Evolutionary conservation across 2,329 filamentous ascomycete genomes (phyloP).

Genomic region (Colletotrichum sublineola): DNA sequence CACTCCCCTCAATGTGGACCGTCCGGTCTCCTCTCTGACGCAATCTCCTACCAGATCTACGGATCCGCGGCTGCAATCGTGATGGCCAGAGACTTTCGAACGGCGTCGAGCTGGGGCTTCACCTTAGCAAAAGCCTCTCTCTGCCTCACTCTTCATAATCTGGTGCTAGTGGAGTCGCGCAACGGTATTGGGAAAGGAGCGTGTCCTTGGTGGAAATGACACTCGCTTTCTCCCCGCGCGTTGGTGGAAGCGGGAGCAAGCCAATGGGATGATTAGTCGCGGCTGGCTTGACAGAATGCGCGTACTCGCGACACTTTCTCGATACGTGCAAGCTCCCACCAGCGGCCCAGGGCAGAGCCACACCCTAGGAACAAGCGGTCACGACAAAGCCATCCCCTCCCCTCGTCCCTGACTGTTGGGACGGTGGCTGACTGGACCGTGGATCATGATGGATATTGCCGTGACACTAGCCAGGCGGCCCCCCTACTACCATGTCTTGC

Average conservation of each 20-base stretch:
- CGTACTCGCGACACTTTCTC: slow-evolving; percentile 13
- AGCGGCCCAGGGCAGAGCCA: not conserved
- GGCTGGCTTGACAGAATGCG: not conserved
- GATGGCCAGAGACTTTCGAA: slow-evolving; percentile 4
- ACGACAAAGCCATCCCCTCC: too few relatives aligned
- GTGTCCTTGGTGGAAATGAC: not conserved
- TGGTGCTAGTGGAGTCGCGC: not conserved
- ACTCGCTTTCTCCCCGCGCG: not conserved
- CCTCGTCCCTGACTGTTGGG: not conserved
- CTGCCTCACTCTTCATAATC: not conserved
- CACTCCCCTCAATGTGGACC: not conserved
- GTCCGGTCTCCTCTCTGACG: not conserved
- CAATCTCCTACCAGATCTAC: slow-evolving; percentile 23
- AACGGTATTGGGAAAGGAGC: slow-evolving; percentile 17
- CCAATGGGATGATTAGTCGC: not conserved
- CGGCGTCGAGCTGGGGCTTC: not conserved
- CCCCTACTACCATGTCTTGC: not conserved
- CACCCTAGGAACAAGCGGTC: too few relatives aligned
- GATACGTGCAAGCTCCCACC: slow-evolving; percentile 20
- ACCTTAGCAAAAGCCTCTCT: not conserved
- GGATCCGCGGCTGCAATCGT: slow-evolving; percentile 13
- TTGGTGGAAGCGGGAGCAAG: not conserved
- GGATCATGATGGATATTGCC: not conserved
- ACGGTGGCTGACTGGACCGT: slow-evolving; percentile 1
- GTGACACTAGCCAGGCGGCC: not conserved